Percentiles rank a stretch among this genome's conserved stretches.
phyloP scores from a whole-genome alignment of 1,139 yeast genomes.

The Suhomyces chickasaworum region DNA sequence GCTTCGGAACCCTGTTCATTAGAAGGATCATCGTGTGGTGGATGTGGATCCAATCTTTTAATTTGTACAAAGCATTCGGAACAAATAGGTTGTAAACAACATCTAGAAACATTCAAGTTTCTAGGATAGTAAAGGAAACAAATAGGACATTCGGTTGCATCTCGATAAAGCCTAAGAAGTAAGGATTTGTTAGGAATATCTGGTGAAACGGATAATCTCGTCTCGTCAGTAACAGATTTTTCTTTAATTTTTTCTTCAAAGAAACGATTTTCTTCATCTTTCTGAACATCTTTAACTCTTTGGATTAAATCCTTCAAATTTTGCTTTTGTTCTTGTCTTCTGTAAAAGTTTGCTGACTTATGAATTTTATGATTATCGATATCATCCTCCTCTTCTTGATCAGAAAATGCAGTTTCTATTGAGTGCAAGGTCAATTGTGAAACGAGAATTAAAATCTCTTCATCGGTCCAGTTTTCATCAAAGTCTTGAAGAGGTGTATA shows the following conservation, averaged over 20 bases:
- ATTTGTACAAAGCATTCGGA: constrained; percentile 97
- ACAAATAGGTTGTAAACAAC: constrained; percentile 93
- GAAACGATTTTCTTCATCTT: constrained; percentile 52
- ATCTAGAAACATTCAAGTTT: constrained; percentile 77
- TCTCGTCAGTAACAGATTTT: constrained; percentile 18
- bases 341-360: constrained; percentile 50
- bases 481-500: constrained; percentile 86
- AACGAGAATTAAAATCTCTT: constrained; percentile 62
- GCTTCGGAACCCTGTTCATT: constrained; percentile 28
- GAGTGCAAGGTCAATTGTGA: constrained; percentile 60
- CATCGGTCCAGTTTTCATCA: constrained; percentile 72
- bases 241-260: constrained; percentile 38
- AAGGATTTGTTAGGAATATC: constrained; percentile 35
- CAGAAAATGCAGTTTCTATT: constrained; percentile 55
- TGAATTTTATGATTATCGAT: constrained; percentile 59
- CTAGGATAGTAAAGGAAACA: constrained; percentile 87
- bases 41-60: constrained; percentile 91
- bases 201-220: constrained; percentile 8
- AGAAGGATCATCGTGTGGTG: constrained; percentile 70
- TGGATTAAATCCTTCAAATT: constrained; percentile 52
- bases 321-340: constrained; percentile 56
- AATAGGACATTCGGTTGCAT: constrained; percentile 86
- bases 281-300: constrained; percentile 54
- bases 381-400: constrained; percentile 54
- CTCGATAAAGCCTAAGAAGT: constrained; percentile 53